Evolutionary conservation across 2,329 filamentous ascomycete species (phyloP).

Genomic region (Phoma sp.): DNA sequence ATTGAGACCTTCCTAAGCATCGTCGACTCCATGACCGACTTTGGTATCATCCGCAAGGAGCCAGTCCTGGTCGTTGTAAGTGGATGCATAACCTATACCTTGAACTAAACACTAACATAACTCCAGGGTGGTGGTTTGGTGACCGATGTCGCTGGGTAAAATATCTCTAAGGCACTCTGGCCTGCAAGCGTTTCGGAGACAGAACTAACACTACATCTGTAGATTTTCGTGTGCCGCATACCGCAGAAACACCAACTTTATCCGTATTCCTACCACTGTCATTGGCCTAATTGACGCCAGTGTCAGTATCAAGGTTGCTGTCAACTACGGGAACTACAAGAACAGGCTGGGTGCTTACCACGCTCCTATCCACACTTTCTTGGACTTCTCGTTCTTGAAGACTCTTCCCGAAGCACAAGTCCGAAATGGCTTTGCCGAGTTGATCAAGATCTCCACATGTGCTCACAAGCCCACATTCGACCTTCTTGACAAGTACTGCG

Average conservation of each 20-base stretch:
- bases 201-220: constrained; percentile 27
- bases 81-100: neutral
- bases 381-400: constrained; percentile 76
- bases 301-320: constrained; percentile 79
- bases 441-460: constrained; percentile 79
- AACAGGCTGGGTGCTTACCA: constrained; percentile 77
- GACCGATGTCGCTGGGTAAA: constrained; percentile 69
- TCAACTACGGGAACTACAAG: constrained; percentile 80
- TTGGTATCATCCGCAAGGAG: constrained; percentile 72
- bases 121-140: constrained; percentile 51
- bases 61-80: constrained; percentile 45
- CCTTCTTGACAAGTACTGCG: constrained; percentile 72
- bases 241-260: constrained; percentile 75
- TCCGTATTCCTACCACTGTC: constrained; percentile 76
- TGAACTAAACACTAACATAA: constrained; percentile 18
- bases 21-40: constrained; percentile 76
- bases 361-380: constrained; percentile 74
- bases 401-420: constrained; percentile 73
- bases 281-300: constrained; percentile 79
- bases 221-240: constrained; percentile 71
- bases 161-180: constrained; percentile 59
- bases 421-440: constrained; percentile 75
- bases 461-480: constrained; percentile 72
- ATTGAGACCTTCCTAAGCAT: constrained; percentile 74
- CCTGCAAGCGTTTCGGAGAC: constrained; percentile 39